Evolutionary conservation across 805 yeast species (phyloP).

Genomic region (Candida corydali): DNA sequence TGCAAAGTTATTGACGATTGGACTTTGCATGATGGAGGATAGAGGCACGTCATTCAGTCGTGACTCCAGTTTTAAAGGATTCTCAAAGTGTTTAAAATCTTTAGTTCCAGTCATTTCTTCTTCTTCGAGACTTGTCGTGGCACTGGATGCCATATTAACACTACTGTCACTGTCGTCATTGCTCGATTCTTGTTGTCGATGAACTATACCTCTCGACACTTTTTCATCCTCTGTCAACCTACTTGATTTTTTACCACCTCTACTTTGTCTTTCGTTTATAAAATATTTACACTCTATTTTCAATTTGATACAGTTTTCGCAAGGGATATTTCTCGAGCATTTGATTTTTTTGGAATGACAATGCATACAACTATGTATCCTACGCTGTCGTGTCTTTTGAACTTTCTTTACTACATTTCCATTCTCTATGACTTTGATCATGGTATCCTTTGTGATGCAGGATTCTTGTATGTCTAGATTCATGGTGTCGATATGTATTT

Average conservation of each 20-base stretch:
- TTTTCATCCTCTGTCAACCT: constrained; percentile 9
- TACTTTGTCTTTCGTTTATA: constrained; percentile 51
- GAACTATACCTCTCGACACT: constrained; percentile 5
- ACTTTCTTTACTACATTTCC: constrained; percentile 52
- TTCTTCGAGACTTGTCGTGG: constrained; percentile 2
- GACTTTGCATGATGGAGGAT: constrained; percentile 20
- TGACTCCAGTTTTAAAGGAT: too few species aligned
- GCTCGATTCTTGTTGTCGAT: neutral
- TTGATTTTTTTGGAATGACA: constrained; percentile 61
- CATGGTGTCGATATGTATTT: too few species aligned
- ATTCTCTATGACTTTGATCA: constrained; percentile 31
- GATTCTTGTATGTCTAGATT: too few species aligned
- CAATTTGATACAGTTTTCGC: constrained; percentile 49
- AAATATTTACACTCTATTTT: constrained; percentile 51
- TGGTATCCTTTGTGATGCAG: neutral
- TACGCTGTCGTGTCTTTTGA: constrained; percentile 58
- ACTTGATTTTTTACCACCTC: constrained; percentile 34
- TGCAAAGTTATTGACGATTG: constrained; percentile 22
- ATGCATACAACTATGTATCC: constrained; percentile 52
- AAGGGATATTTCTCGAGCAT: constrained; percentile 59
- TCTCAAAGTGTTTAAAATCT: neutral
- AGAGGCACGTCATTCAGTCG: neutral
- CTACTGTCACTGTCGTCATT: constrained; percentile 4
- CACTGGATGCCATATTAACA: neutral
- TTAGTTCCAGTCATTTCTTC: neutral